Evolutionary conservation across 176 grass and related monocot genomes (phyloP), one percentile per base, ranked within the genome.

Genomic region (Oryza glumipatula): DNA sequence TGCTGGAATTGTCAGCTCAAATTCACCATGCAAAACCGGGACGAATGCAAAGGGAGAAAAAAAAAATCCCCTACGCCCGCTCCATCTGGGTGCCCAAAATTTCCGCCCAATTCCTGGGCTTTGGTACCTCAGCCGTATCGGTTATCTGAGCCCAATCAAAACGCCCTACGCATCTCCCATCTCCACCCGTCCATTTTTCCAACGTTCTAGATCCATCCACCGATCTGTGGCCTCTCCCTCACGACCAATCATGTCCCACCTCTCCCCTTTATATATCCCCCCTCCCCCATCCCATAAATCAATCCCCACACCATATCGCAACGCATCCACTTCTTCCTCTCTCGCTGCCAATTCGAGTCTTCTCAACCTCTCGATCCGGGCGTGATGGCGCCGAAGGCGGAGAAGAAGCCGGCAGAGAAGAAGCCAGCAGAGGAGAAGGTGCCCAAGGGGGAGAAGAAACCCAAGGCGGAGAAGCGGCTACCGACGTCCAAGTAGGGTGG

Each of bases 351-450:
- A 30, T 14, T 46, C 65, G 8, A 38, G 9, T 21, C 63, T 63
- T 77, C 6, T 58, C 24, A 36, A 5, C 35, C 35, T 28, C 9
- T 0, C 65, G 56, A 82, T 78, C 66, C 63, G 28, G 15, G 1
- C 7, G 43, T n/a, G 68, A 89, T 85, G 82, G 87, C 70, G 39
- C 82, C 76, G 22, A 89, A 89, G 87, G 87, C 76, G 24, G 87
- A 89, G 87, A 89, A 88, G 87, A 88, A 84, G 76, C 87, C 69
- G 2, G 82, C 69, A 0, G 81, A 84, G 81, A 84, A 88, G 87
- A 88, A 88, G 69, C 87, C 76, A 8, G 61, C 35, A 13, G 87
- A 76, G 85, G 85, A 84, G 75, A 83, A 83, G 86, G 54, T 44
- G 7, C 58, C 74, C 3, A 73, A 79, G 68, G 70, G 14, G 19